Percentiles rank a stretch among this genome's conserved stretches.
Evolutionary conservation across 2,329 filamentous ascomycete genomes (phyloP).

Genomic region (Lachnum nothofagi): DNA sequence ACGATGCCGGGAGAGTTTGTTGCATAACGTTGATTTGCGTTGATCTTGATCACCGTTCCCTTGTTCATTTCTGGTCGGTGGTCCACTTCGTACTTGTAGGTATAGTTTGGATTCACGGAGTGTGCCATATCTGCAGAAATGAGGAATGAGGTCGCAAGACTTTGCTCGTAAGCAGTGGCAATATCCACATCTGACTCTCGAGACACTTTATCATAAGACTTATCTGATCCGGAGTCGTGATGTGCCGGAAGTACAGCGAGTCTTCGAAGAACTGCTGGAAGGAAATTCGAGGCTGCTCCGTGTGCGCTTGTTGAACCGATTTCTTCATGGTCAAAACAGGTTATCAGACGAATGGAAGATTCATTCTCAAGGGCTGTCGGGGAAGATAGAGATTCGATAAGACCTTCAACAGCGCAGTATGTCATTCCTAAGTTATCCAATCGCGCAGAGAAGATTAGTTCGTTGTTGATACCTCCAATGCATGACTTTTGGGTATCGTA

Average conservation of each 20-base stretch:
- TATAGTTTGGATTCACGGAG: slow-evolving; percentile 91
- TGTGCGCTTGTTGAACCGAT: slow-evolving; percentile 90
- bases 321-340: slow-evolving; percentile 96
- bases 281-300: slow-evolving; percentile 85
- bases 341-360: slow-evolving; percentile 78
- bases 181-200: slow-evolving; percentile 55
- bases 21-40: slow-evolving; percentile 93
- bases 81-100: slow-evolving; percentile 81
- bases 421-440: slow-evolving; percentile 97
- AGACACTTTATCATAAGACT: slow-evolving; percentile 56
- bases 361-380: slow-evolving; percentile 66
- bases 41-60: slow-evolving; percentile 94
- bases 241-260: slow-evolving; percentile 70
- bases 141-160: slow-evolving; percentile 83
- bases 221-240: slow-evolving; percentile 49
- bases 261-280: slow-evolving; percentile 80
- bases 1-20: slow-evolving; percentile 96
- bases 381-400: slow-evolving; percentile 71
- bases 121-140: slow-evolving; percentile 98
- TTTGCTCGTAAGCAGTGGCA: slow-evolving; percentile 87
- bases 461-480: slow-evolving; percentile 83
- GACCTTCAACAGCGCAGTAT: slow-evolving; percentile 79
- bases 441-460: slow-evolving; percentile 93
- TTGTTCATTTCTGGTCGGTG: slow-evolving; percentile 95
- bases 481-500: slow-evolving; percentile 92